Base-by-base conservation (phyloP, 2,329 filamentous ascomycete genomes). In the Colletotrichum paranaense region DNA sequence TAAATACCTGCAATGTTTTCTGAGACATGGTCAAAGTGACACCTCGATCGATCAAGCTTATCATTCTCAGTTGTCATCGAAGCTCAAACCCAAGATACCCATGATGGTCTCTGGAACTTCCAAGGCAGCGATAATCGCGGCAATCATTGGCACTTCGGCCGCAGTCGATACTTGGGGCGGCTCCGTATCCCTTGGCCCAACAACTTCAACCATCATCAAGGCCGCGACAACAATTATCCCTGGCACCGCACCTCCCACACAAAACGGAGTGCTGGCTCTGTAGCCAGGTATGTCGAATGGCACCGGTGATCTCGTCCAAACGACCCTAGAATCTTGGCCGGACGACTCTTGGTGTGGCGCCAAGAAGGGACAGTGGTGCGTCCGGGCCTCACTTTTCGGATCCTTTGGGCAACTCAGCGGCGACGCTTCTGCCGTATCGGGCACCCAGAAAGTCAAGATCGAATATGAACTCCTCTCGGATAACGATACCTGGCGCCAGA, bases 211-310 rank as follows among this genome's bases (percentile, higher is more conserved):
- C 85, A 46, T n/a, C 85, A 75, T 82, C 75, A 79, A 81, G 42
- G 80, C 83, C 4, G 80, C 82, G 19, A 85, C 84, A 9, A 84
- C 81, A 4, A 72, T 85, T 19, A 81, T 83, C 38, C 83, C 83
- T 1, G 84, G 84, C 26, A 72, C 76, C 1, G 82, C 83, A 0
- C 84, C 84, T 7, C 56, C 78, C 0, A 80, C 79, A 0, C 83
- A 85, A 62, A 81, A 78, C 32, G 83, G 83, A 4, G 77, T 78
- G 35, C 78, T 85, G 0, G 84, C 84, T 76, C 78, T 86, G 32
- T 86, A 82, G 82, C 84, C 83, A 5, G 84, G 83, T 5, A 85
- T 85, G 81, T 83, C 81, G 62, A 86, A 85, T 73, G 83, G 84
- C 42, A 86, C 84, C 3, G 83, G 84, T 0, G 80, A 86, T 62